These are phyloP conservation scores for Talaromyces sp. DNA, from an alignment of 2,329 filamentous ascomycete genomes.

Conservation along the genomic window DNA sequence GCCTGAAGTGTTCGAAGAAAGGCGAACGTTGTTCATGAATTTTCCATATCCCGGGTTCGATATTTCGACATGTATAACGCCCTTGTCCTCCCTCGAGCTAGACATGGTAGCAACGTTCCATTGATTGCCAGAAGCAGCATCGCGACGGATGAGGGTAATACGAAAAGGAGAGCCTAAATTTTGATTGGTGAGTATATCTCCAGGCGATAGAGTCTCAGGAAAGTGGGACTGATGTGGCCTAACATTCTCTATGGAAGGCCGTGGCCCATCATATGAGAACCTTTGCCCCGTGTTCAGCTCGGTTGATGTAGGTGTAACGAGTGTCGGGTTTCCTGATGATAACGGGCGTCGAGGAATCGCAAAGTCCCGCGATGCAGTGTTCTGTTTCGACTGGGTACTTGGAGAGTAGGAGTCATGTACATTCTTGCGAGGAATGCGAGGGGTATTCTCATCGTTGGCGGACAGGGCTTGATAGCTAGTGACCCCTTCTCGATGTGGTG, in stretches of 20 bases:
- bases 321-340: neutral
- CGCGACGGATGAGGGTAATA: conserved; percentile 68
- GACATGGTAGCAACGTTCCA: conserved; percentile 73
- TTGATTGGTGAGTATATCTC: neutral
- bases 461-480: neutral
- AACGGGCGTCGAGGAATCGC: conserved; percentile 26
- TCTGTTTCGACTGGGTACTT: neutral
- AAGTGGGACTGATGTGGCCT: neutral
- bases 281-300: neutral
- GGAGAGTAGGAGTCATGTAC: neutral
- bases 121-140: conserved; percentile 66
- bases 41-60: conserved; percentile 60
- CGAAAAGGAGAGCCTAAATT: conserved; percentile 32
- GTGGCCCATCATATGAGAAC: conserved; percentile 1
- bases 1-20: conserved; percentile 36
- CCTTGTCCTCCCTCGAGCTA: conserved; percentile 33
- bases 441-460: conserved; percentile 13
- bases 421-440: neutral
- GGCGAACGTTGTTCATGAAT: conserved; percentile 47
- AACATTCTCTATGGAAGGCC: neutral
- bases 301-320: neutral
- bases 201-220: conserved; percentile 22
- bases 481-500: conserved; percentile 24
- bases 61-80: conserved; percentile 54
- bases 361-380: neutral